These are phyloP conservation scores for Dryadomyces sulphureus DNA, from an alignment of 2,329 filamentous ascomycete species.

Conservation along the genomic window DNA sequence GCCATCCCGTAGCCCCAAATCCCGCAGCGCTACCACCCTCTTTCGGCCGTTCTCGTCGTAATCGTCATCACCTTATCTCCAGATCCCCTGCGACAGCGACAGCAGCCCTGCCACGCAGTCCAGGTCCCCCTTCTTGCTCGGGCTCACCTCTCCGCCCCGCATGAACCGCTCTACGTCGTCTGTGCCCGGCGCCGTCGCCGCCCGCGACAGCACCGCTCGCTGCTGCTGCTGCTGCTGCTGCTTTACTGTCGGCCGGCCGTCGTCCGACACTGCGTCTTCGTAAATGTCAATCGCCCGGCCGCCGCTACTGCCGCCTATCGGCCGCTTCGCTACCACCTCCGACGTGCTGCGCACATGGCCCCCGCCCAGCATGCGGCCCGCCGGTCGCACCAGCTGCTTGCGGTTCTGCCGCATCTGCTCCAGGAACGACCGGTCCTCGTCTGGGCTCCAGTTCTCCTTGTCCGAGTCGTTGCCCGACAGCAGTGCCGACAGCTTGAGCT, in stretches of 20 bases:
- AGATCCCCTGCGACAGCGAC: conserved; percentile 83
- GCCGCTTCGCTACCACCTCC: conserved; percentile 23
- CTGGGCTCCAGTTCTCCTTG: conserved; percentile 78
- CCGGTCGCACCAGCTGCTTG: conserved; percentile 14
- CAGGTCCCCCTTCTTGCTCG: conserved; percentile 64
- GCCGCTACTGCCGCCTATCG: conserved; percentile 7
- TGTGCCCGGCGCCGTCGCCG: conserved; percentile 19
- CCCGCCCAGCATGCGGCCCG: conserved; percentile 23
- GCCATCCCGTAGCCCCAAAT: not conserved
- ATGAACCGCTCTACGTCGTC: conserved; percentile 63
- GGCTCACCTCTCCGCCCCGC: conserved; percentile 46
- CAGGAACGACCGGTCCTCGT: conserved; percentile 33
- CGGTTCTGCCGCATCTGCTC: conserved; percentile 18
- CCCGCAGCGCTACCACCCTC: not conserved
- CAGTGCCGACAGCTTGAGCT: conserved; percentile 26
- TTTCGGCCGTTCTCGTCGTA: not conserved
- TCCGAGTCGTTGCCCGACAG: conserved; percentile 60
- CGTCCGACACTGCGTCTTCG: conserved; percentile 27
- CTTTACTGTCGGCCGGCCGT: not conserved
- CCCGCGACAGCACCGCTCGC: conserved; percentile 6
- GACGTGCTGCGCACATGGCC: conserved; percentile 16
- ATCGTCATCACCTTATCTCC: conserved; percentile 38
- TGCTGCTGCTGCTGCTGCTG: too few species aligned
- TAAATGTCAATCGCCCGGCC: conserved; percentile 29
- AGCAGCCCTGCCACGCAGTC: conserved; percentile 83